phyloP scores from a whole-genome alignment of 2,329 filamentous ascomycete genomes.

The Penicillium sp. region DNA sequence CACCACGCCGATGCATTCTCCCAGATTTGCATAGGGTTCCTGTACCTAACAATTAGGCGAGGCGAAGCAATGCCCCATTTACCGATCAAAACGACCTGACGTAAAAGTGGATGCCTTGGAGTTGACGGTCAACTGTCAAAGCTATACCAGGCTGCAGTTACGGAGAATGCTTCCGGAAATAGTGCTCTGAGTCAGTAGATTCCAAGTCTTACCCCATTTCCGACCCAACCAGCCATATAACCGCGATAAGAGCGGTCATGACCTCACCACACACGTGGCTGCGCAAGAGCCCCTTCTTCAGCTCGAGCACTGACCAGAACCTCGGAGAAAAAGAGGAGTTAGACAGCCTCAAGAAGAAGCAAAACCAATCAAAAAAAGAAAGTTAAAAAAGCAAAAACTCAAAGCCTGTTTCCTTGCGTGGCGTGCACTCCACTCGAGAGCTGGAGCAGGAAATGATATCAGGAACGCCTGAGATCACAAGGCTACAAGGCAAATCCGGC shows the following conservation, averaged over 20 bases:
- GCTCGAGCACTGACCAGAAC: neutral
- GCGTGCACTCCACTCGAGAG: neutral
- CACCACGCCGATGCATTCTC: neutral
- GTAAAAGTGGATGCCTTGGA: neutral
- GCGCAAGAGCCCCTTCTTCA: conserved; percentile 2
- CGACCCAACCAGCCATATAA: neutral
- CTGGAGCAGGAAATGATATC: neutral
- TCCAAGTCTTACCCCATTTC: too few species aligned
- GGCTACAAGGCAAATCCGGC: neutral
- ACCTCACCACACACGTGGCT: conserved; percentile 1
- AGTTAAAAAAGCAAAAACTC: neutral
- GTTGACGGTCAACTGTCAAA: too few species aligned
- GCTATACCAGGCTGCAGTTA: too few species aligned
- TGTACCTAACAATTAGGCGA: neutral
- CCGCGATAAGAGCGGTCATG: conserved; percentile 1
- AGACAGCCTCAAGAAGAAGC: neutral
- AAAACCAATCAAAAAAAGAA: neutral
- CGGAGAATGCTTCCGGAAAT: too few species aligned
- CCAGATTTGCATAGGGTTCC: neutral
- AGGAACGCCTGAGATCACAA: neutral
- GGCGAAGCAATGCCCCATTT: neutral
- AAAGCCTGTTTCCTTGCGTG: neutral
- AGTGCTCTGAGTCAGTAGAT: too few species aligned
- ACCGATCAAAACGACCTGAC: neutral
- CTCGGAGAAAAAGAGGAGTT: neutral